Percentiles rank a stretch among this genome's conserved stretches.
Conservation (phyloP, 371 early-diverging fungal genomes). For the Mucor sp. region DNA sequence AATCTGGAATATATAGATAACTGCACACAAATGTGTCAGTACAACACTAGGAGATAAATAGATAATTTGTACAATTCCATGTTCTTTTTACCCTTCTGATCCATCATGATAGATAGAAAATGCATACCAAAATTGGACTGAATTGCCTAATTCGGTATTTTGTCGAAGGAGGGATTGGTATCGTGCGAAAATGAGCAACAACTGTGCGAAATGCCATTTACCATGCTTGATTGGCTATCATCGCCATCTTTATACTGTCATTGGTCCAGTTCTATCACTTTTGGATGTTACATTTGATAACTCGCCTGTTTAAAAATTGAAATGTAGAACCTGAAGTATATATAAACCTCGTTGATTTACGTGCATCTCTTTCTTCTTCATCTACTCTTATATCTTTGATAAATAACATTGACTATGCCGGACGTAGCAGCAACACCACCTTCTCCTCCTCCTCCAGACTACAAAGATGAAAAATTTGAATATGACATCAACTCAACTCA, state of each 20-base stretch:
- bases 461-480: slow-evolving; percentile 37
- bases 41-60: neutral
- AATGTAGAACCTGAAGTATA: neutral
- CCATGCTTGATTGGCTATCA: slow-evolving; percentile 11
- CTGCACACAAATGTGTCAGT: neutral
- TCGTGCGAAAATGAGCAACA: slow-evolving; percentile 24
- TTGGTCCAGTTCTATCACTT: slow-evolving; percentile 3
- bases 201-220: slow-evolving; percentile 22
- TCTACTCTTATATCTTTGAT: neutral
- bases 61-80: slow-evolving; percentile 4
- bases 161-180: neutral
- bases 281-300: neutral
- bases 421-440: neutral
- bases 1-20: neutral
- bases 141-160: slow-evolving; percentile 18
- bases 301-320: neutral
- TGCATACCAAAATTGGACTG: slow-evolving; percentile 18
- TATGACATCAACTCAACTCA: slow-evolving; percentile 27
- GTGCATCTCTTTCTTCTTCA: neutral
- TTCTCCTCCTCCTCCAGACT: slow-evolving; percentile 2
- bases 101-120: slow-evolving; percentile 2
- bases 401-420: slow-evolving; percentile 12
- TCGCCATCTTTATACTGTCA: slow-evolving; percentile 4
- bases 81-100: neutral
- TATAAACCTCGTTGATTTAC: neutral